Evolutionary conservation across 495 filamentous ascomycete species (phyloP), one percentile per base, ranked within the genome.

Genomic region (Talaromyces adpressus): DNA sequence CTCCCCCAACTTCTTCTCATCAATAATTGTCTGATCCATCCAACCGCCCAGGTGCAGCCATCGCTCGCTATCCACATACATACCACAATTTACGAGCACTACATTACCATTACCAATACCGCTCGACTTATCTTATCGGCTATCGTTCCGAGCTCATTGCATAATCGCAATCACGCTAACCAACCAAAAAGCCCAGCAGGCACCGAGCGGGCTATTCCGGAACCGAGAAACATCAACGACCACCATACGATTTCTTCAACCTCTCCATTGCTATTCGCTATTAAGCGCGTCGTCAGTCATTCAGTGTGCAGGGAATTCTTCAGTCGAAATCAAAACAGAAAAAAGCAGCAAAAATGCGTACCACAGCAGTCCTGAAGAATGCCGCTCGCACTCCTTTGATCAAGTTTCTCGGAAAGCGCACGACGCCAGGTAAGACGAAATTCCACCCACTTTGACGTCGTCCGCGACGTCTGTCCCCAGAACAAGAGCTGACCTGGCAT

Each of bases 401-500:
- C 71, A 87, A 88, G 66, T 98, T 98, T 80, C 66, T 98, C 53
- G 94, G 94, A 72, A 94, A 92, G 81, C 88, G 94, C 62, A 81
- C 87, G 25, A 79, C 85, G 66, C 93, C 93, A 67, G 75, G 93
- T 97, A 82, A 57, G 89, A 82, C 20, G 16, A 30, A 36, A 49
- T 20, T 49, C 6, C 45, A 9, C 45, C 45, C 45, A 20, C 45
- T 20, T 49, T 6, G 45, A 3, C 45, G 1, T 49, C 45, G 1
- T 49, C n/a, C 45, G 45, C 18, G 45, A 9, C 41, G 16, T 47
- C 16, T 18, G n/a, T 57, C 49, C 29, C 60, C 58, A 39, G 16
- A 9, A 0, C 45, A 49, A 49, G 1, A 49, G 45, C 45, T 49
- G 9, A 49, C 5, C n/a, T 49, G n/a, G 5, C 6, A 27, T 56